Percentiles rank a stretch among this genome's conserved stretches.
These are phyloP conservation scores for Debaryomyces subglobosus DNA, from an alignment of 1,139 yeast species.

Conservation along the genomic window DNA sequence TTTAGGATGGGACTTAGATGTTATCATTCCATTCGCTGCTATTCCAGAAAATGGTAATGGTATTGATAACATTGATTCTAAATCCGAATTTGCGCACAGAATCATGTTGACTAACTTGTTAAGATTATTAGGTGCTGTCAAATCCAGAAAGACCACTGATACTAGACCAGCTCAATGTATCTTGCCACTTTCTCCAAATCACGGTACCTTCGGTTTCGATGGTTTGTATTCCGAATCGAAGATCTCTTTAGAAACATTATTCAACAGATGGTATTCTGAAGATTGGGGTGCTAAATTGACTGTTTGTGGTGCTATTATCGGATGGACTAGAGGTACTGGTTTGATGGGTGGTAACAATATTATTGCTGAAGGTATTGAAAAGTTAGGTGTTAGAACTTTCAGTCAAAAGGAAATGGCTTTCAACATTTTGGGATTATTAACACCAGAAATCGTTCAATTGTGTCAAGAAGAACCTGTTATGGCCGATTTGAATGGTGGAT, in stretches of 20 bases:
- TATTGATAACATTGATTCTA: conserved; percentile 88
- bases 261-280: conserved; percentile 99
- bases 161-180: conserved; percentile 98
- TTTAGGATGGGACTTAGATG: conserved; percentile 97
- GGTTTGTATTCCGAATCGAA: conserved; percentile 98
- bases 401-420: conserved; percentile 99
- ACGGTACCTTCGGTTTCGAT: conserved; percentile 97
- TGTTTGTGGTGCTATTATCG: conserved; percentile 96
- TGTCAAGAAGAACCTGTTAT: conserved; percentile 94
- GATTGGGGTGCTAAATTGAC: conserved; percentile 95
- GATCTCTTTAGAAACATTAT: conserved; percentile 89
- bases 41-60: conserved; percentile 98
- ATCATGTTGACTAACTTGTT: conserved; percentile 95
- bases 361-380: conserved; percentile 96
- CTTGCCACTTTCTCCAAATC: conserved; percentile 96
- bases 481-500: conserved; percentile 99
- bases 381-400: conserved; percentile 94
- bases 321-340: conserved; percentile 99
- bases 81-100: conserved; percentile 96
- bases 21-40: conserved; percentile 95
- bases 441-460: conserved; percentile 80
- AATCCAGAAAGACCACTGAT: conserved; percentile 80
- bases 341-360: conserved; percentile 96
- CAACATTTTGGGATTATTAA: conserved; percentile 91
- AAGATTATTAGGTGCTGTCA: conserved; percentile 89